These are phyloP conservation scores for Blastocystis sp. DNA, from an alignment of 352 stramenopile genomes.

Conservation along the genomic window DNA sequence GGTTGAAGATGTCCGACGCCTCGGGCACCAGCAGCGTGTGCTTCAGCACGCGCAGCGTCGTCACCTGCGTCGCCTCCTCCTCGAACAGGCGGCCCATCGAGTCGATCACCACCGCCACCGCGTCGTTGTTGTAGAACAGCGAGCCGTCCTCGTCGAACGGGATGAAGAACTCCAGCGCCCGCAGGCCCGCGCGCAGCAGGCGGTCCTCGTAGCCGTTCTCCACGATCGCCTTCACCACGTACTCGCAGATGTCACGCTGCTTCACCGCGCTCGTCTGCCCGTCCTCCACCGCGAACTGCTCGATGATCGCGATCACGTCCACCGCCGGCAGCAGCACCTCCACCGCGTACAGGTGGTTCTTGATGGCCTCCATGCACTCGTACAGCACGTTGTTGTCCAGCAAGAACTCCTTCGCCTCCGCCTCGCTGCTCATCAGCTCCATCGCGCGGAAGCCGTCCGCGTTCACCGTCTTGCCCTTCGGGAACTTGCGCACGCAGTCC, in stretches of 20 bases:
- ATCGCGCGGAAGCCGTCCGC: conserved; percentile 44
- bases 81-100: conserved; percentile 48
- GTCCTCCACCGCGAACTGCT: conserved; percentile 49
- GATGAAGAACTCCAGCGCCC: conserved; percentile 53
- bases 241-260: conserved; percentile 24
- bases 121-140: conserved; percentile 52
- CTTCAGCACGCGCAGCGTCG: conserved; percentile 46
- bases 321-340: conserved; percentile 47
- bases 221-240: conserved; percentile 41
- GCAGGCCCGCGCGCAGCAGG: conserved; percentile 28
- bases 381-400: conserved; percentile 43
- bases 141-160: conserved; percentile 30
- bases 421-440: conserved; percentile 39
- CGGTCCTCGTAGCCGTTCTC: conserved; percentile 57
- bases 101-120: conserved; percentile 59
- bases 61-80: conserved; percentile 40
- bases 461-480: conserved; percentile 48
- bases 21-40: conserved; percentile 39
- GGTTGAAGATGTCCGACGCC: conserved; percentile 63
- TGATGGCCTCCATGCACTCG: conserved; percentile 51
- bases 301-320: conserved; percentile 26
- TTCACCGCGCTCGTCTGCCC: conserved; percentile 12
- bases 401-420: conserved; percentile 15
- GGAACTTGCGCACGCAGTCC: conserved; percentile 60
- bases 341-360: conserved; percentile 3